Evolutionary conservation across 768 basidiomycete genomes (phyloP).

Genomic region (Kwoniella botswanensis): DNA sequence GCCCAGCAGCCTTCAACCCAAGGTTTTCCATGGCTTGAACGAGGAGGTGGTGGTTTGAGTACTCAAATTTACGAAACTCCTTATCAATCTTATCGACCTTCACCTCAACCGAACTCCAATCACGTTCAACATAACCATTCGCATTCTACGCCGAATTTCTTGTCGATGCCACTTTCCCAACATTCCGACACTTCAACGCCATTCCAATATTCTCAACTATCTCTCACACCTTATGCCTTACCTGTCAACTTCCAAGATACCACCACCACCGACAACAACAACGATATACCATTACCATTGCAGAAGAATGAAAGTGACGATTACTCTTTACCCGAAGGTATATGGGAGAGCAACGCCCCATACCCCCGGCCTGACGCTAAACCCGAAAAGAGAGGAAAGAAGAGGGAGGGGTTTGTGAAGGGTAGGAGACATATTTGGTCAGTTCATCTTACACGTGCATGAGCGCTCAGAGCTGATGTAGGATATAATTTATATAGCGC

Average conservation of each 20-base stretch:
- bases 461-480: background rate
- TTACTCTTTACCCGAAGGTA: conserved; percentile 1
- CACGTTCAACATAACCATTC: conserved; percentile 1
- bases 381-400: background rate
- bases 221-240: background rate
- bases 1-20: background rate
- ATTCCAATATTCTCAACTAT: conserved; percentile 8
- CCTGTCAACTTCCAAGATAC: background rate
- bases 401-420: background rate
- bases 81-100: background rate
- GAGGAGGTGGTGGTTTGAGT: background rate
- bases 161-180: background rate
- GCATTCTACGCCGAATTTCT: conserved; percentile 6
- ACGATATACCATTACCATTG: conserved; percentile 1
- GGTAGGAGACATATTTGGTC: conserved; percentile 25
- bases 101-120: background rate
- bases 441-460: conserved; percentile 1
- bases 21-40: background rate
- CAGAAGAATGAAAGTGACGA: background rate
- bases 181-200: background rate
- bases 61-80: conserved; percentile 8
- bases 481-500: conserved; percentile 22
- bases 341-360: conserved; percentile 12
- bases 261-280: too few species aligned
- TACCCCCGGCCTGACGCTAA: background rate